Evolutionary conservation across 2,329 filamentous ascomycete species (phyloP).

Genomic region (Monosporascus sp.): DNA sequence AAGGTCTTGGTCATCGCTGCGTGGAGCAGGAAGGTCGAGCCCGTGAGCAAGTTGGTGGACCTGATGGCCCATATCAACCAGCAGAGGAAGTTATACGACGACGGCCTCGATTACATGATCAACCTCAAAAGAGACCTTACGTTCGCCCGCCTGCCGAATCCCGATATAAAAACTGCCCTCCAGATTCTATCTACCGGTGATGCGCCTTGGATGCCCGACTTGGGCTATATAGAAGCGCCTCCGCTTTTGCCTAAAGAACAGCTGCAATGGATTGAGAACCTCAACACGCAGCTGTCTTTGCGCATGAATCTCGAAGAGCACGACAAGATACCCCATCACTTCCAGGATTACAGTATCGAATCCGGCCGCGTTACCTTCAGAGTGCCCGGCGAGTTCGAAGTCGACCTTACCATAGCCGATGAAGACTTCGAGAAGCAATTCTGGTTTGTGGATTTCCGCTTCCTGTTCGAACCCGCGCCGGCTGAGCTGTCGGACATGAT

Average conservation of each 20-base stretch:
- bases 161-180: conserved; percentile 84
- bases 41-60: conserved; percentile 85
- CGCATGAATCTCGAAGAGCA: conserved; percentile 81
- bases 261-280: conserved; percentile 67
- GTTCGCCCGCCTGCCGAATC: conserved; percentile 73
- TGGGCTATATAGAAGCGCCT: conserved; percentile 72
- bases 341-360: conserved; percentile 70
- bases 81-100: conserved; percentile 55
- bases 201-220: conserved; percentile 73
- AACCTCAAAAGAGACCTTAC: conserved; percentile 69
- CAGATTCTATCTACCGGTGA: conserved; percentile 76
- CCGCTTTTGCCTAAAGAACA: conserved; percentile 66
- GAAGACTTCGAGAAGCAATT: conserved; percentile 81
- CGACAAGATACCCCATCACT: conserved; percentile 66
- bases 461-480: conserved; percentile 69
- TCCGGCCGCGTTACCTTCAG: conserved; percentile 88
- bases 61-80: conserved; percentile 68
- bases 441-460: conserved; percentile 89
- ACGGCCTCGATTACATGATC: conserved; percentile 57
- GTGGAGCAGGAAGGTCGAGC: conserved; percentile 76
- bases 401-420: conserved; percentile 85
- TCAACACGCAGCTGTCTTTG: conserved; percentile 78
- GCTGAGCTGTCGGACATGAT: conserved; percentile 55
- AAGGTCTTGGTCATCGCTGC: conserved; percentile 86
- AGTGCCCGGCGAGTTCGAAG: conserved; percentile 79